Conservation (phyloP, 352 stramenopile species). For the Pythium brachiatum region DNA sequence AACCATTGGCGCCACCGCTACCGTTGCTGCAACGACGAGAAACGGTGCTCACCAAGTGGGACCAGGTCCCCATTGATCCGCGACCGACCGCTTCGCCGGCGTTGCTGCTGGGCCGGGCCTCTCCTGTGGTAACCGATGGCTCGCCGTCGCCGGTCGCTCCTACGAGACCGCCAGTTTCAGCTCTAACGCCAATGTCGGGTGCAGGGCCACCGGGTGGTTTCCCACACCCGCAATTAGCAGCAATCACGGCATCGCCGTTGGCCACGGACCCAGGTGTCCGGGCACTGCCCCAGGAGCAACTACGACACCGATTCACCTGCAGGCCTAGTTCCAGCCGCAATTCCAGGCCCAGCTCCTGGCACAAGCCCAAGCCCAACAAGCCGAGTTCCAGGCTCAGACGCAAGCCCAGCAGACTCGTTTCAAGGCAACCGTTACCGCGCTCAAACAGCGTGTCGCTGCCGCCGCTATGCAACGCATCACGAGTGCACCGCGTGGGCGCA, state of each 20-base stretch:
- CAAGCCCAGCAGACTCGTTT: neutral
- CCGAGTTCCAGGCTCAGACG: neutral
- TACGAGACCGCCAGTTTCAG: too few relatives aligned
- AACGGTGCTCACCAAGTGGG: neutral
- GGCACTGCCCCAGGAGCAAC: too few relatives aligned
- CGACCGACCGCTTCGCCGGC: too few relatives aligned
- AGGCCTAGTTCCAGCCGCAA: too few relatives aligned
- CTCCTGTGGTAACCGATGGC: too few relatives aligned
- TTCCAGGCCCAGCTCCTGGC: too few relatives aligned
- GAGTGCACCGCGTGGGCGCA: neutral
- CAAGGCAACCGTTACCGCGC: neutral
- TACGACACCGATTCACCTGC: too few relatives aligned
- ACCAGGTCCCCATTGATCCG: too few relatives aligned
- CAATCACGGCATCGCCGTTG: conserved; percentile 1
- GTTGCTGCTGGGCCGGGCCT: neutral
- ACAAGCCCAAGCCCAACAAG: neutral
- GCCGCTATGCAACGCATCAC: too few relatives aligned
- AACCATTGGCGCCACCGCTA: neutral
- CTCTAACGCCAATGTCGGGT: neutral
- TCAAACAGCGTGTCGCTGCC: neutral
- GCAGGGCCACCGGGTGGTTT: neutral
- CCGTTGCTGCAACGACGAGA: neutral
- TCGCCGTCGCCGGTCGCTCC: too few relatives aligned
- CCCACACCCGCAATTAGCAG: neutral
- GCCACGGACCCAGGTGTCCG: neutral